Base-by-base conservation (phyloP, 2,329 filamentous ascomycete genomes). In the Ploettnerulaceae sp. region DNA sequence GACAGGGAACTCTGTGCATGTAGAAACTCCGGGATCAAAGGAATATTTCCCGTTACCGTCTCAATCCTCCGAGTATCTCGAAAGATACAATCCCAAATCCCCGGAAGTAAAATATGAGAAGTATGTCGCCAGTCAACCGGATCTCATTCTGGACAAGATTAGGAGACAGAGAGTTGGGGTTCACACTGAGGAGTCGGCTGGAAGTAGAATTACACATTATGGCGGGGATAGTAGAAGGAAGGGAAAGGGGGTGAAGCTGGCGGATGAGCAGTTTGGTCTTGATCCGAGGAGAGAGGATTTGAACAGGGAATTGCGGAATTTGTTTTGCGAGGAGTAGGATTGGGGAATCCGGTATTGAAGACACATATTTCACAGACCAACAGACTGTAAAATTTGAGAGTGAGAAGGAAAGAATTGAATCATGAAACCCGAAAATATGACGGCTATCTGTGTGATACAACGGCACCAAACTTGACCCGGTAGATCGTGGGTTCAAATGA, bases 81-180 rank as follows among this genome's bases (percentile, higher is more conserved):
- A 57, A 1, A 38, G 37, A 20, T 55, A 60, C 25, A 44, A 53
- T 20, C 51, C 52, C 0, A 39, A 49, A 12, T 6, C 41, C n/a
- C 41, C 15, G 3, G 11, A 12, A 8, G 4, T 35, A 5, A 41
- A 31, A 12, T 31, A 38, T 33, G 22, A 21, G 14, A 54, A 40
- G 26, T 55, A 56, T 40, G 36, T 51, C 14, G 42, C 56, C 8
- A 53, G 53, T 25, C 47, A 48, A 14, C 39, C 45, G 6, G 49
- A 57, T 31, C 53, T 49, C 2, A 52, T 58, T 26, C 22, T 59
- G 11, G 52, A 57, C 12, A 61, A 49, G 29, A 54, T 60, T 25
- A 53, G 48, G 31, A 59, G 47, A 33, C 51, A 53, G 46, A 53
- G 36, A 35, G 38, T 43, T 12, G 46, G 26, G 11, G 33, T 12